Percentiles rank a stretch among this genome's conserved stretches.
phyloP scores from a whole-genome alignment of 2,329 filamentous ascomycete genomes.

The Hypoxylon sp. region DNA sequence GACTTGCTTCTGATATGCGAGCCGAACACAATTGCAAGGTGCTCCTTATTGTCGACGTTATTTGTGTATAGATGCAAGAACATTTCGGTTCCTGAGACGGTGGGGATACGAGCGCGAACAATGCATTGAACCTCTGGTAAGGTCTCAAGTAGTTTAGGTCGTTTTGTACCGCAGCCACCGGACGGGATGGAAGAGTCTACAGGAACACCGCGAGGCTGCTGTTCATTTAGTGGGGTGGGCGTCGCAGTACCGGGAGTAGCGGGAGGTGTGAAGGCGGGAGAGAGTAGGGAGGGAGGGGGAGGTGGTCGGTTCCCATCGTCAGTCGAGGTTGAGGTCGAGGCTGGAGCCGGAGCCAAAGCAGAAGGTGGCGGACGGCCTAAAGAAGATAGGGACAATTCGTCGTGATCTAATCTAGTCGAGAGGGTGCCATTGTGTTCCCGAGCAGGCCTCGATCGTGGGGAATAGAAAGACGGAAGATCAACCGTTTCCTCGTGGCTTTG shows the following conservation, averaged over 20 bases:
- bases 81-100: conserved; percentile 93
- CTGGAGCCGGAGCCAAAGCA: conserved; percentile 2
- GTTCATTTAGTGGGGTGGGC: conserved; percentile 56
- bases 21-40: conserved; percentile 97
- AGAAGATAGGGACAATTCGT: conserved; percentile 58
- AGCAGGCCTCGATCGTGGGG: conserved; percentile 57
- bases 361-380: conserved; percentile 25
- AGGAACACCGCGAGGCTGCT: conserved; percentile 66
- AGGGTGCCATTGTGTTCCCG: conserved; percentile 41
- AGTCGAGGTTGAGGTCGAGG: conserved; percentile 16
- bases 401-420: conserved; percentile 48
- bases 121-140: conserved; percentile 93
- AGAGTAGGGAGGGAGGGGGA: conserved; percentile 80
- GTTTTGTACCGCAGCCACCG: conserved; percentile 73
- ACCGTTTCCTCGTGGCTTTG: conserved; percentile 54
- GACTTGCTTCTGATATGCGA: conserved; percentile 82
- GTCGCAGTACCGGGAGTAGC: conserved; percentile 73
- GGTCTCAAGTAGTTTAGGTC: conserved; percentile 79
- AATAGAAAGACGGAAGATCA: conserved; percentile 65
- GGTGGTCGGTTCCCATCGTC: conserved; percentile 42
- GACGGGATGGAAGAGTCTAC: conserved; percentile 72
- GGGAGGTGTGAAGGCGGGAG: conserved; percentile 86
- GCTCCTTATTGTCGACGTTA: conserved; percentile 93
- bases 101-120: conserved; percentile 94
- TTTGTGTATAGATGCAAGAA: conserved; percentile 96